Evolutionary conservation across 2,329 filamentous ascomycete species (phyloP), one percentile per base, ranked within the genome.

Genomic region (Trichocomaceae sp.): DNA sequence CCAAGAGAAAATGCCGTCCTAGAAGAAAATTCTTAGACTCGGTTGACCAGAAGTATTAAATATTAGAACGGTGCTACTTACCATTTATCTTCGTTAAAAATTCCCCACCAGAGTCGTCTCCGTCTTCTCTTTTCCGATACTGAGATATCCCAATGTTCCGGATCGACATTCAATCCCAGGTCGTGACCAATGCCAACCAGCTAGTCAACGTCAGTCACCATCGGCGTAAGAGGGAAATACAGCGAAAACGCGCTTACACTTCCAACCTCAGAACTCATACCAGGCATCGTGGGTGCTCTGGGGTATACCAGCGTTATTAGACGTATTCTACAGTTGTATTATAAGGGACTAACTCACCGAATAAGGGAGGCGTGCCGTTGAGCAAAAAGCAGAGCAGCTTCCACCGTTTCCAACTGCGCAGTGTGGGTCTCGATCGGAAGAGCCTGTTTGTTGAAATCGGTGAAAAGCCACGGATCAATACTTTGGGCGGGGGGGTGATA

Each of bases 221-320:
- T 2, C 22, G 22, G 20, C 42, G 42, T 45, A 45, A 15, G 12
- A 45, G 42, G 42, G 23, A 7, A 23, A 46, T 46, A 22, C 42
- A 46, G 42, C 22, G 42, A 8, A 26, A 9, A 46, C 4, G 6
- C 23, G 6, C 23, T 26, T 46, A 46, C 42, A 46, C 42, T 46
- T 46, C 42, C 42, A 46, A 46, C 42, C 42, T 46, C 42, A 46
- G 42, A 46, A 46, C 42, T 46, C 42, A 46, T 46, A 9, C 42
- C 42, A 22, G 42, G 42, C 42, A 46, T 46, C 19, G 42, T 46
- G 42, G 42, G 42, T 46, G 42, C 42, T 46, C 42, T 46, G 42
- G 23, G 23, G 23, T 19, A 46, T 46, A 46, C 12, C 22, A 20
- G 2, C 17, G 42, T 46, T 46, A 17, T 46, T 22, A 46, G 42